Evolutionary conservation across 1,284 basidiomycete species (phyloP).

Genomic region (Xanthoconium separans): DNA sequence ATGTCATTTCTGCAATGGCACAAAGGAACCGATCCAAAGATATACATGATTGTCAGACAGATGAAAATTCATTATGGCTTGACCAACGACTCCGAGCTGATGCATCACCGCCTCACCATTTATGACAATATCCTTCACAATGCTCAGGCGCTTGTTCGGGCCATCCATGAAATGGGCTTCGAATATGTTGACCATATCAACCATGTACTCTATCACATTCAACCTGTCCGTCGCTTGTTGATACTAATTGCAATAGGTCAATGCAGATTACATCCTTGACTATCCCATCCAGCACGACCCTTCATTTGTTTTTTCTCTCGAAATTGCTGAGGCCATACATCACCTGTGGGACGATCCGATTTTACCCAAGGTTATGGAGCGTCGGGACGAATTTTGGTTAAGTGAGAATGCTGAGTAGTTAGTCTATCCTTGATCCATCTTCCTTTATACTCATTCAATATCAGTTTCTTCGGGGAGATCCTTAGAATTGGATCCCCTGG

Average conservation of each 20-base stretch:
- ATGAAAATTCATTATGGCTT: slow-evolving; percentile 10
- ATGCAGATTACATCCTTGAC: not conserved
- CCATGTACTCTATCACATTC: not conserved
- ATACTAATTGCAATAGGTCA: not conserved
- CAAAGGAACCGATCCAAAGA: slow-evolving; percentile 2
- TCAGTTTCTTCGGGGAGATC: not conserved
- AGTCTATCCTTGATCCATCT: not conserved
- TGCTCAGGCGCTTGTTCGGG: slow-evolving; percentile 1
- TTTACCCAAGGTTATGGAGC: not conserved
- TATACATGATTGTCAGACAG: not conserved
- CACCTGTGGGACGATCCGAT: slow-evolving; percentile 4
- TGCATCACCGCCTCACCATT: not conserved
- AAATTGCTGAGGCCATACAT: slow-evolving; percentile 4
- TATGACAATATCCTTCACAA: not conserved
- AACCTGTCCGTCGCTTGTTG: not conserved
- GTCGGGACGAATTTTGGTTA: not conserved
- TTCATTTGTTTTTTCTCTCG: not conserved
- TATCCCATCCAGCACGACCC: not conserved
- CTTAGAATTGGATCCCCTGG: slow-evolving; percentile 3
- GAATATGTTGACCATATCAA: not conserved
- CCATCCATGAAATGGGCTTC: not conserved
- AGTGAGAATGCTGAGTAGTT: slow-evolving; percentile 2
- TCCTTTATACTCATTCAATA: not conserved
- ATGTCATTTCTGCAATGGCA: not conserved
- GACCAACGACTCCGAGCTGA: not conserved